Percentiles rank a stretch among this genome's conserved stretches.
phyloP scores from a whole-genome alignment of 2,329 filamentous ascomycete genomes.

The Alternaria triticimaculans region DNA sequence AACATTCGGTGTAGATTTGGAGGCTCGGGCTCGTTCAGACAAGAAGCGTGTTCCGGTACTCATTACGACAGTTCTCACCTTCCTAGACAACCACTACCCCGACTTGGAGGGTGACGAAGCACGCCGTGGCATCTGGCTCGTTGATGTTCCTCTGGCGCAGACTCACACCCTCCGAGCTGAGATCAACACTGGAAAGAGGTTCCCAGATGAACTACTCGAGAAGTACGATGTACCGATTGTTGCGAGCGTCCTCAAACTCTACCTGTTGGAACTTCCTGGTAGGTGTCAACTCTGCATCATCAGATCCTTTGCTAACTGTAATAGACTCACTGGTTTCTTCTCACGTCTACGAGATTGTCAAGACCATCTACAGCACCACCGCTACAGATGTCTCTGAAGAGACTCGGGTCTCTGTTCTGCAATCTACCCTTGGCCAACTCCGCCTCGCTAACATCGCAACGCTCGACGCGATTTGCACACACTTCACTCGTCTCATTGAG shows the following conservation, averaged over 20 bases:
- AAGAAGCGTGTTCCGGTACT: conserved; percentile 93
- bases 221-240: conserved; percentile 95
- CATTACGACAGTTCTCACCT: conserved; percentile 91
- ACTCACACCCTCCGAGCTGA: conserved; percentile 83
- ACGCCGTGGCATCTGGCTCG: conserved; percentile 89
- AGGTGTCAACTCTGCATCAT: conserved; percentile 43
- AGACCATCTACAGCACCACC: conserved; percentile 91
- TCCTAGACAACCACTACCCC: conserved; percentile 94
- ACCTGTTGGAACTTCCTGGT: conserved; percentile 93
- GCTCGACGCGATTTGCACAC: conserved; percentile 96
- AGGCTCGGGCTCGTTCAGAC: conserved; percentile 89
- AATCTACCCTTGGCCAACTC: conserved; percentile 93
- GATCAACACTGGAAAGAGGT: conserved; percentile 85
- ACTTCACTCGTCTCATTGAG: conserved; percentile 96
- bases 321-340: conserved; percentile 96
- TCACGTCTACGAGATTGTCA: conserved; percentile 97
- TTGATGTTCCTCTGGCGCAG: conserved; percentile 84
- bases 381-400: conserved; percentile 72
- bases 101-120: conserved; percentile 97
- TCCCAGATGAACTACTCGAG: conserved; percentile 76
- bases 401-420: conserved; percentile 85
- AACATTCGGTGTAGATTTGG: conserved; percentile 97
- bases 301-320: conserved; percentile 24
- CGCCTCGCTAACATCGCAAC: conserved; percentile 97
- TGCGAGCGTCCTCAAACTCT: conserved; percentile 90